Evolutionary conservation across 2,329 filamentous ascomycete species (phyloP).

Genomic region (Cephalotrichum gorgonifer): DNA sequence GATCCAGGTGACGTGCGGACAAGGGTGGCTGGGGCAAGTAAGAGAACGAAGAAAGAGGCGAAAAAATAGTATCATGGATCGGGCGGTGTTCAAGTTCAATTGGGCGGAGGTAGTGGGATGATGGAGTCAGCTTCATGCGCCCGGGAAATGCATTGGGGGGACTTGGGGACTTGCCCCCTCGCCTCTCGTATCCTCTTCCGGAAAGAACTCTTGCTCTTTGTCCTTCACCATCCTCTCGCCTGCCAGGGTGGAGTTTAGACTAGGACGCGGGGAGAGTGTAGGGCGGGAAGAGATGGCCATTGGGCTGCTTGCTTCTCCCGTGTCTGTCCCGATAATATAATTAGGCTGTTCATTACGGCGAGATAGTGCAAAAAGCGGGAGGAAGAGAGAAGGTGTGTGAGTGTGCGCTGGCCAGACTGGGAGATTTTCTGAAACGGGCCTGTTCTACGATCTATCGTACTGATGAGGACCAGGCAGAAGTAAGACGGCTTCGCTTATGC

Average conservation of each 20-base stretch:
- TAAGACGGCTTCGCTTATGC: too few relatives aligned
- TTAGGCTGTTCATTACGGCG: constrained; percentile 4
- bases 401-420: too few relatives aligned
- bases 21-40: too few relatives aligned
- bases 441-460: background rate
- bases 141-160: background rate
- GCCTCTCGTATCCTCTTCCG: too few relatives aligned
- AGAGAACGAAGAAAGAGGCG: too few relatives aligned
- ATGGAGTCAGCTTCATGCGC: background rate
- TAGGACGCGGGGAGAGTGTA: too few relatives aligned
- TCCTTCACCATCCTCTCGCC: background rate
- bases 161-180: too few relatives aligned
- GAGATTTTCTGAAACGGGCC: background rate
- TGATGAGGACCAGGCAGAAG: background rate
- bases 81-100: background rate
- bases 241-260: background rate
- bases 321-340: constrained; percentile 4
- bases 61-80: too few relatives aligned
- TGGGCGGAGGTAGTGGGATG: background rate
- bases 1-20: background rate
- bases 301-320: background rate
- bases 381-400: background rate
- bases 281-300: background rate
- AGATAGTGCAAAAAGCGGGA: background rate
- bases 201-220: background rate